A percentile compares a stretch with the other conserved stretches of the same genome.
phyloP scores from a whole-genome alignment of 2,329 filamentous ascomycete genomes.

The Fusarium pseudograminearum region DNA sequence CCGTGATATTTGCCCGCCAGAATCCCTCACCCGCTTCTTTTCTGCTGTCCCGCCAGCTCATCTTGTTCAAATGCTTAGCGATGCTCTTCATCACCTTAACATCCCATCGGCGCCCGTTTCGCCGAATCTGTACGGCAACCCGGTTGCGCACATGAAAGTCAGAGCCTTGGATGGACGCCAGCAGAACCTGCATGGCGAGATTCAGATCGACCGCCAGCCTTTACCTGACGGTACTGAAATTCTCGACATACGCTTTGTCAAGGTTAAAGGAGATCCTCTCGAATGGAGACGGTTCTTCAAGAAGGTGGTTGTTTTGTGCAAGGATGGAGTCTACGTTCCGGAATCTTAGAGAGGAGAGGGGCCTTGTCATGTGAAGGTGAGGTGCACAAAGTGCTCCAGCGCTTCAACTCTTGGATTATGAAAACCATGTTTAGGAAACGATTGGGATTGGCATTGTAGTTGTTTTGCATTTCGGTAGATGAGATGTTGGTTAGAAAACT shows the following conservation, averaged over 20 bases:
- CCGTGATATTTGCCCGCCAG: slow-evolving; percentile 88
- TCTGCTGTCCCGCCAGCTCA: slow-evolving; percentile 81
- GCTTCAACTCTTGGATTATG: slow-evolving; percentile 1
- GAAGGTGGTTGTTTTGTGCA: slow-evolving; percentile 88
- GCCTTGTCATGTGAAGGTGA: slow-evolving; percentile 26
- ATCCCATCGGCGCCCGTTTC: slow-evolving; percentile 73
- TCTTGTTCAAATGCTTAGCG: slow-evolving; percentile 82
- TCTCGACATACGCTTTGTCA: slow-evolving; percentile 90
- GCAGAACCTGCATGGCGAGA: slow-evolving; percentile 79
- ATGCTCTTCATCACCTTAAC: slow-evolving; percentile 86
- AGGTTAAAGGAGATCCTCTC: slow-evolving; percentile 93
- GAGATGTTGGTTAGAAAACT: not conserved
- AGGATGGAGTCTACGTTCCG: slow-evolving; percentile 79
- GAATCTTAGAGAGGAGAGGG: slow-evolving; percentile 53
- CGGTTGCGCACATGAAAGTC: slow-evolving; percentile 75
- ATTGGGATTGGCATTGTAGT: not conserved
- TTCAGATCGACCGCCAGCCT: slow-evolving; percentile 75
- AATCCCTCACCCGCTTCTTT: slow-evolving; percentile 92
- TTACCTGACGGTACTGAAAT: slow-evolving; percentile 70
- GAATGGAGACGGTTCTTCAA: slow-evolving; percentile 99
- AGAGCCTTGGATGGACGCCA: slow-evolving; percentile 78
- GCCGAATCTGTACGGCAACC: slow-evolving; percentile 64
- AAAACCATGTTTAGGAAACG: slow-evolving; percentile 17
- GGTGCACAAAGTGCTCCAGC: not conserved
- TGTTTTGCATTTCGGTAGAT: not conserved